These are phyloP conservation scores for Leptoxyphium fumago DNA, from an alignment of 2,329 filamentous ascomycete genomes.

Conservation along the genomic window DNA sequence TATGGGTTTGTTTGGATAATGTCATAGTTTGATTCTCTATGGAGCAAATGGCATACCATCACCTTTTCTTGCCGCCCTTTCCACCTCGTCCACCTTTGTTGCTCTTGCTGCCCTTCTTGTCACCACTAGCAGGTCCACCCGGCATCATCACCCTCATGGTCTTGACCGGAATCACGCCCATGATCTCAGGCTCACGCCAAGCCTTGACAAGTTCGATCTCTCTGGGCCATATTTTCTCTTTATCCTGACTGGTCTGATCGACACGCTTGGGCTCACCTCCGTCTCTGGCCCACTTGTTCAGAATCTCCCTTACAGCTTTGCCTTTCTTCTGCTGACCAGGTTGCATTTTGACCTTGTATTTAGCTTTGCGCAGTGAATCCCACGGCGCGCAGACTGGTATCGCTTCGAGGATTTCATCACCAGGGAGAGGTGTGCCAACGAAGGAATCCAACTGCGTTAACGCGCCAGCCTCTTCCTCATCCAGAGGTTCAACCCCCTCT, in stretches of 20 bases:
- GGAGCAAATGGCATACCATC: neutral
- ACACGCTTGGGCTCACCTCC: constrained; percentile 33
- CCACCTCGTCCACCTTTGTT: constrained; percentile 19
- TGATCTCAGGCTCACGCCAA: constrained; percentile 67
- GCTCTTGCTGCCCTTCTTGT: constrained; percentile 25
- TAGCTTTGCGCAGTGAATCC: constrained; percentile 52
- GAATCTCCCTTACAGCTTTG: constrained; percentile 79
- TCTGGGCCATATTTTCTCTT: constrained; percentile 66
- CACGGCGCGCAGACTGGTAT: constrained; percentile 50
- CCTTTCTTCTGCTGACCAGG: constrained; percentile 84
- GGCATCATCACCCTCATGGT: constrained; percentile 68
- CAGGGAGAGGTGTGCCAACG: constrained; percentile 60
- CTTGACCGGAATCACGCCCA: constrained; percentile 65
- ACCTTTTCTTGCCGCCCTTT: constrained; percentile 14
- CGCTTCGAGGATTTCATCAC: constrained; percentile 64
- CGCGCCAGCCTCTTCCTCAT: constrained; percentile 23
- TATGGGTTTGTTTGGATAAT: too few species aligned
- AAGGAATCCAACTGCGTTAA: constrained; percentile 52
- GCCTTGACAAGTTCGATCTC: constrained; percentile 75
- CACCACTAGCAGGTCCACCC: constrained; percentile 34
- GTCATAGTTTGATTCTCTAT: neutral
- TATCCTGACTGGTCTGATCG: constrained; percentile 34
- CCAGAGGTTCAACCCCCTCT: constrained; percentile 31
- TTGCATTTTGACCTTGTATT: constrained; percentile 92
- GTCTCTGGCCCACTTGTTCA: constrained; percentile 64